Evolutionary conservation across 2,329 filamentous ascomycete species (phyloP), one percentile per base, ranked within the genome.

Genomic region (Nothopassalora personata): DNA sequence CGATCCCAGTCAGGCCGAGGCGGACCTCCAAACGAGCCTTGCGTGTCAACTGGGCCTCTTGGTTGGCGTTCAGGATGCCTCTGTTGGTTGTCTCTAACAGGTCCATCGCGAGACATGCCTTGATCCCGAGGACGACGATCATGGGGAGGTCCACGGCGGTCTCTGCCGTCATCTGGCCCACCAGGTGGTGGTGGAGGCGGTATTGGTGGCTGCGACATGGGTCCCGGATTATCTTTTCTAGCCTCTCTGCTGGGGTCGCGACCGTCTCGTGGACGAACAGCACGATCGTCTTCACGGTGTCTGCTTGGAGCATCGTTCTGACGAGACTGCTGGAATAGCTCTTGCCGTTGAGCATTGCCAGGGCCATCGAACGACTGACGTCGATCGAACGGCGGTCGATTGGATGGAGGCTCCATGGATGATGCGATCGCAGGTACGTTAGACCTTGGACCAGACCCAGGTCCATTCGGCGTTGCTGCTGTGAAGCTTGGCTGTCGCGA

Each of bases 161-260:
- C 61, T 57, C 67, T 60, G n/a, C 58, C 57, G 31, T 67, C 67
- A n/a, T 66, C 65, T 19, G 58, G 58, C 13, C 43, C 63, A 28
- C 54, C 56, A 39, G 62, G 58, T 31, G 65, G 63, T n/a, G 60
- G 64, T 19, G 64, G 57, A 7, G 64, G 65, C 7, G 57, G 56
- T 18, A 63, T 59, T 28, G 57, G 60, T 51, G 63, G 45, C 9
- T 54, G 51, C 43, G 58, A 36, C 23, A 57, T 55, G 28, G 59
- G 19, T 31, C 56, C 13, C 19, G 58, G 18, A 49, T 65, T 59
- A 13, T 70, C 65, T 5, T 56, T 39, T 56, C 68, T 53, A 13
- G 65, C 61, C 59, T 71, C 69, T 13, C 64, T 63, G 54, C 68
- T 70, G 2, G 66, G 57, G 34, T 71, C 60, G 31, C 70, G 67